Base-by-base conservation (phyloP, 208 protist species). In the Leishmania braziliensis region DNA sequence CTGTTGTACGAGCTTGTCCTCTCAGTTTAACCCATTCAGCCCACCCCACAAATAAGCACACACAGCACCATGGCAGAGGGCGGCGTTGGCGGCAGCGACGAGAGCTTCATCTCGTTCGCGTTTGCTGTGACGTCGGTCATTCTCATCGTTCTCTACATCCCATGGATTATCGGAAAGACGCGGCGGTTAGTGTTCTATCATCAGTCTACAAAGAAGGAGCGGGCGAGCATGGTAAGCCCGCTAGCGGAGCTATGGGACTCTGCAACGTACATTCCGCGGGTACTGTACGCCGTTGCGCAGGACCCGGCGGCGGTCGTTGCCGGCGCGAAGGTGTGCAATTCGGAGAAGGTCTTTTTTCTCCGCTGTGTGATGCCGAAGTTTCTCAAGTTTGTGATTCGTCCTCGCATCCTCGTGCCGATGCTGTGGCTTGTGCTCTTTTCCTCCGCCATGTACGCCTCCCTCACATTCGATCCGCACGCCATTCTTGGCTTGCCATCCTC, bases 381-480 rank as follows among this genome's bases (percentile, higher is more conserved):
- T 80, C 84, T 96, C n/a, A 91, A 91, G 70, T 98, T 96, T 79
- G 91, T 94, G 51, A 86, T 95, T 43, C 93, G 95, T 6, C 95
- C 95, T 0, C 91, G 90, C 56, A 96, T 98, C 81, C 77, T 98
- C 14, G 78, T 98, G 78, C 86, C 91, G 10, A 89, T 90, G 72
- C 69, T 96, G 39, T 98, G 95, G 95, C 80, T 93, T 53, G 78
- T 95, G 70, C 89, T 98, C 51, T 91, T 98, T 75, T 95, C 93
- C 69, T 98, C 95, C 2, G 90, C 92, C 62, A 96, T 98, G 93
- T 98, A 98, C 83, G 86, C 88, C 51, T 91, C 91, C 39, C 88
- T 98, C 3, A 96, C 95, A 14, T 98, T 98, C 84, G 93, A 98
- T 79, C 89, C 93, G 8, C 90, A 98, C 87, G 89, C 90, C 51